Evolutionary conservation across 2,329 filamentous ascomycete species (phyloP), one percentile per base, ranked within the genome.

Genomic region (Aspergillus sp.): DNA sequence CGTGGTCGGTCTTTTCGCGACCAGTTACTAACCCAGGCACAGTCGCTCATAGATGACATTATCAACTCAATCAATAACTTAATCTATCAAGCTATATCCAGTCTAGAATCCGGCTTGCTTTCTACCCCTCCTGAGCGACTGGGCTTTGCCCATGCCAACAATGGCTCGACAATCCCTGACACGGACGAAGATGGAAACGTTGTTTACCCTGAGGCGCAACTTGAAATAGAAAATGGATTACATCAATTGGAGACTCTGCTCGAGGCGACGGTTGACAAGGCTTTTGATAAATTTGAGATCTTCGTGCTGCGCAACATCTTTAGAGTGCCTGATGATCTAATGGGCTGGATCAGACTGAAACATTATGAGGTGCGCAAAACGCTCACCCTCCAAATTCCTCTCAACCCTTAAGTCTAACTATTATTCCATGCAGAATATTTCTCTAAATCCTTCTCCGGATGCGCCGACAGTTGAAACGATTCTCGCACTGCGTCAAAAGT

Each of bases 21-120:
- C 36, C 9, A n/a, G 39, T 42, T 55, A 55, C 66, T 68, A 45
- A 63, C 58, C 32, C 54, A 18, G 56, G 57, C 55, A 47, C 68
- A 96, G 93, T 90, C 90, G 60, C 85, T 99, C 42, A 89, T 99
- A 70, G 95, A 99, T 84, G 93, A 98, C 77, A 93, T 98, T 67
- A 96, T 98, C 79, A 97, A 98, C 80, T 90, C 89, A 55, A 87
- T 97, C 74, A 99, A 98, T 79, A 90, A 93, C 69, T 85, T 97
- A 68, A 89, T 95, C 68, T 95, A 96, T 76, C 89, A 89, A 73
- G 93, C 91, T 53, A 87, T 96, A 68, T 90, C 91, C 68, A 91
- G 89, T 59, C 87, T 98, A 63, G 95, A 98, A 75, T 85, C 86
- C 55, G 90, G 91, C 1, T 86, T 99, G 18, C 81, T 91, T 48